Percentiles rank a stretch among this genome's conserved stretches.
Evolutionary conservation across 768 basidiomycete species (phyloP).

Genomic region (Paxillus ammoniavirescens): DNA sequence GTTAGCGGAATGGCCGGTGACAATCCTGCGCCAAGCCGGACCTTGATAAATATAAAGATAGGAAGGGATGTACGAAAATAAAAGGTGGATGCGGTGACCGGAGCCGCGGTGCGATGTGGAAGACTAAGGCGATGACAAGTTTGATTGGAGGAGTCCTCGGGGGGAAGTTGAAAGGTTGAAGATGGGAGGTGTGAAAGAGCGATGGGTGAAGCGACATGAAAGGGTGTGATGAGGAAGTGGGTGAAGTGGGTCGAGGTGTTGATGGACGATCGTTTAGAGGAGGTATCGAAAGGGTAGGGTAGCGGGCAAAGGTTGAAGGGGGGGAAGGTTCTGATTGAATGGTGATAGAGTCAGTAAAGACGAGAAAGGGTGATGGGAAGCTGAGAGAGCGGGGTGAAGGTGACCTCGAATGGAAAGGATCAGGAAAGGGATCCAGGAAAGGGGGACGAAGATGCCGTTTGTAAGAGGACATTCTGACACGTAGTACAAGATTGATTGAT

Average conservation of each 20-base stretch:
- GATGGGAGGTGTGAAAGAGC: background rate
- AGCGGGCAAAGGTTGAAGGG: constrained; percentile 19
- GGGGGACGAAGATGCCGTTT: constrained; percentile 2
- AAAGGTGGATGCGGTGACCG: constrained; percentile 12
- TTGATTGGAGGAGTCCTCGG: constrained; percentile 14
- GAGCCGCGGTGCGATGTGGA: constrained; percentile 25
- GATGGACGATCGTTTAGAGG: background rate
- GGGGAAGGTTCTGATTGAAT: background rate
- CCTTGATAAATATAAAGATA: constrained; percentile 12
- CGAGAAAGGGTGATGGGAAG: background rate
- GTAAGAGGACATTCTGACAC: background rate
- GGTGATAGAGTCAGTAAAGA: constrained; percentile 3
- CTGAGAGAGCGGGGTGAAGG: constrained; percentile 1
- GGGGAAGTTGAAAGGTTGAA: background rate
- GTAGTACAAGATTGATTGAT: constrained; percentile 21
- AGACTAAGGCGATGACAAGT: constrained; percentile 17
- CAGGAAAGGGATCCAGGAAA: constrained; percentile 12
- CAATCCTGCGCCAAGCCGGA: constrained; percentile 27
- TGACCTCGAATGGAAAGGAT: constrained; percentile 7
- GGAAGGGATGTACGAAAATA: background rate
- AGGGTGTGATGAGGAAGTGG: constrained; percentile 23
- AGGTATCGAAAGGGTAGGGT: constrained; percentile 16
- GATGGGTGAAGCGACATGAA: constrained; percentile 19
- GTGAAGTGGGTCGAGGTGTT: constrained; percentile 19
- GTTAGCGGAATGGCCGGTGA: constrained; percentile 10